Conservation (phyloP, 164 flowering plant genomes). For the Saururus chinensis region DNA sequence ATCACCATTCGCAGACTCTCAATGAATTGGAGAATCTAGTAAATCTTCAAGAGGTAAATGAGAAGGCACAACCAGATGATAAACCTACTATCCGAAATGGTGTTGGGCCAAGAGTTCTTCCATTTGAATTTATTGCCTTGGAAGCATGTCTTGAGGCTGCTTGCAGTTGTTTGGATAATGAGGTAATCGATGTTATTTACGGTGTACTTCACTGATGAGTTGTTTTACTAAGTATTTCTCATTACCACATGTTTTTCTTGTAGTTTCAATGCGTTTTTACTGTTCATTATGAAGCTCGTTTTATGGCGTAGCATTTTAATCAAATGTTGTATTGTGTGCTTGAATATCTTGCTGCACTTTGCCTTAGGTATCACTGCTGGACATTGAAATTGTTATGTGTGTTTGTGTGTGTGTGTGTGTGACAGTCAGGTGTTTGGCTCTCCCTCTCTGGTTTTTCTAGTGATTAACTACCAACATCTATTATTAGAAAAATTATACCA, state of each 20-base stretch:
- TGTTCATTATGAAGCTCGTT: neutral
- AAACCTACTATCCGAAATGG: conserved; percentile 39
- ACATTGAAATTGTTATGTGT: too few species aligned
- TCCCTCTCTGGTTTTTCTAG: too few species aligned
- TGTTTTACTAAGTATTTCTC: neutral
- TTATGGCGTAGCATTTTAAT: neutral
- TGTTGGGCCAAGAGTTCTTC: conserved; percentile 67
- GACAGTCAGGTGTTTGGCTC: too few species aligned
- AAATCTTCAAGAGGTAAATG: conserved; percentile 19
- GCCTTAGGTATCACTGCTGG: too few species aligned
- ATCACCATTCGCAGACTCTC: neutral
- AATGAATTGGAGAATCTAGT: conserved; percentile 21
- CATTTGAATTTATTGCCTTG: conserved; percentile 87
- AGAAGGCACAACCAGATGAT: conserved; percentile 30
- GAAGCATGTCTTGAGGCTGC: conserved; percentile 98
- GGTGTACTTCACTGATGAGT: too few species aligned
- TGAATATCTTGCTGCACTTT: too few species aligned
- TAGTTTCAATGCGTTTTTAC: neutral
- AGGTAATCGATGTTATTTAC: conserved; percentile 26
- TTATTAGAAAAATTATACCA: too few species aligned
- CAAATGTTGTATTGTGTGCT: too few species aligned
- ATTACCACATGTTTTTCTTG: too few species aligned
- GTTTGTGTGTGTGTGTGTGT: too few species aligned
- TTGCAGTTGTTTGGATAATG: conserved; percentile 81
- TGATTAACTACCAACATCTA: too few species aligned